Base-by-base conservation (phyloP, 371 early-diverging fungal genomes). In the Enterospora canceri region DNA sequence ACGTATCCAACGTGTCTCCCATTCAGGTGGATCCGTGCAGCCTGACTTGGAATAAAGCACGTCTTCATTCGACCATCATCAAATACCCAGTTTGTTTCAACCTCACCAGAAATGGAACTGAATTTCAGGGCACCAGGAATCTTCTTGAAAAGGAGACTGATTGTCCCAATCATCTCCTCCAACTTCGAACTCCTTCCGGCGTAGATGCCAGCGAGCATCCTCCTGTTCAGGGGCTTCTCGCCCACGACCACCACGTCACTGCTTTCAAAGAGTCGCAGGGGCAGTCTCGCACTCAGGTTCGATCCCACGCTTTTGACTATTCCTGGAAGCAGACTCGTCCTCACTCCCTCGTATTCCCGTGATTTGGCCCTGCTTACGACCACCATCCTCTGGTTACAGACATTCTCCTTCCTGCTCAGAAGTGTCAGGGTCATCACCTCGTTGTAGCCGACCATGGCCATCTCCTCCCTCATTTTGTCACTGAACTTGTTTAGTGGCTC, bases 211-310 rank as follows among this genome's bases (percentile, higher is more conserved):
- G 87, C 86, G 33, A 94, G 84, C 58, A 86, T 86, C 66, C 94
- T 87, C 79, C 89, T 85, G 80, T 97, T 98, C 72, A 87, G 82
- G 1, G 91, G 85, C 8, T 71, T 73, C 26, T 69, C 62, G 33
- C 70, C 67, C 54, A 35, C 47, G 75, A 89, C 82, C 24, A 90
- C 90, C 34, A 94, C 88, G 75, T 98, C 97, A 33, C 89, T 87
- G 18, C 92, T 90, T 76, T 98, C 97, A 81, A 96, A 98, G 54
- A 95, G 77, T 81, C 88, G 88, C 81, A 94, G 79, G 1, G 99
- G 99, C 58, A 94, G 81, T 5, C 92, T 83, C 58, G 86, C 83
- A 72, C 87, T 87, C 80, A 87, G 88, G 86, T 96, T 98, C 68
- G 85, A 84, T 71, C 85, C 80, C 53, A 95, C 73, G 1, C 92